Conservation (phyloP, 192 early-diverging fungal species). For the Phycomyces blakesleeanus region DNA sequence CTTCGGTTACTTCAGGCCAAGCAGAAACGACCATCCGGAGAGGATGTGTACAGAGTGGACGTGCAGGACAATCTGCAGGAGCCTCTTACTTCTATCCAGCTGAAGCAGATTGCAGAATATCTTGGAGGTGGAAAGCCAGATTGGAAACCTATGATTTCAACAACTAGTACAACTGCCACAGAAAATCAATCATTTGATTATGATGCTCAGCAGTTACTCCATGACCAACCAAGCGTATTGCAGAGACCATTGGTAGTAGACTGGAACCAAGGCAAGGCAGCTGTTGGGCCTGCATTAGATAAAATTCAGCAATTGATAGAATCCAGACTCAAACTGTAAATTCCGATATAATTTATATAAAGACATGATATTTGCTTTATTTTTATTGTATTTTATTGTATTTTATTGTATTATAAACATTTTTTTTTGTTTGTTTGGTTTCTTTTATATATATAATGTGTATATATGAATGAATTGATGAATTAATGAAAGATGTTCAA, state of each 20-base stretch:
- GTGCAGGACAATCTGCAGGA: slow-evolving; percentile 16
- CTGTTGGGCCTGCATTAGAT: slow-evolving; percentile 12
- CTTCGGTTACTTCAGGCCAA: slow-evolving; percentile 10
- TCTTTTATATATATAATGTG: no score
- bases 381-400: no score
- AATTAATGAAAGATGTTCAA: no score
- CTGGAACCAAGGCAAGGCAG: slow-evolving; percentile 38
- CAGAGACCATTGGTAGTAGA: slow-evolving; percentile 35
- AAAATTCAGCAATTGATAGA: slow-evolving; percentile 18
- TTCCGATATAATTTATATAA: no score
- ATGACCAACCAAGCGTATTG: slow-evolving; percentile 11
- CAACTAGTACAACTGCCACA: no score
- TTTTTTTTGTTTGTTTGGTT: no score
- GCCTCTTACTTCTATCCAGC: slow-evolving; percentile 20
- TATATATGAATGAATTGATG: no score
- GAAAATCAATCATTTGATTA: slow-evolving; percentile 3
- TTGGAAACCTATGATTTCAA: slow-evolving; percentile 27
- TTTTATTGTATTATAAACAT: no score
- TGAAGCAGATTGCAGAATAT: slow-evolving; percentile 19
- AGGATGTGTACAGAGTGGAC: slow-evolving; percentile 22
- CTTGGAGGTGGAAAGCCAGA: slow-evolving; percentile 6
- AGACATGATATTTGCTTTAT: no score
- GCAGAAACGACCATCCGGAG: slow-evolving; percentile 7
- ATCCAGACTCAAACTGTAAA: neutral
- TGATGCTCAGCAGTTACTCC: slow-evolving; percentile 9